Evolutionary conservation across 2,329 filamentous ascomycete genomes (phyloP), one percentile per base, ranked within the genome.

Genomic region (Botrytis fragariae): DNA sequence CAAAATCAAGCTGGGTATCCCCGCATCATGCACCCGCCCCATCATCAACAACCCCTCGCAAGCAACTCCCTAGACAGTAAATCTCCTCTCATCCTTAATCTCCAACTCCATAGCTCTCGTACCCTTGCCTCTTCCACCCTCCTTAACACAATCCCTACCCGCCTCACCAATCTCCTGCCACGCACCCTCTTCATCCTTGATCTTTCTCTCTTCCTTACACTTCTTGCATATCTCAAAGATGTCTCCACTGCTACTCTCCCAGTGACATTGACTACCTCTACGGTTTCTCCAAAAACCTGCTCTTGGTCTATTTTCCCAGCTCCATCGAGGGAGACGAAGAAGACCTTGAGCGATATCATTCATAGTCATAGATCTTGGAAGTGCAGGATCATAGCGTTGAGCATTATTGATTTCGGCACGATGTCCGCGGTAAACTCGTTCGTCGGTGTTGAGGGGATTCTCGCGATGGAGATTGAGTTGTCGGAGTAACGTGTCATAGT

Each of bases 201-300:
- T 75, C 60, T 63, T 73, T 57, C 76, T 35, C 69, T 77, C 76
- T 20, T 76, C 74, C 63, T 76, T 57, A 51, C 75, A 76, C 39
- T 74, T 77, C 37, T 73, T 73, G 45, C 75, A 77, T 32, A 76
- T 73, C 51, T 76, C 76, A 45, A 75, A 77, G 18, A 77, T 61
- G 14, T 74, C 68, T n/a, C 69, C 69, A 42, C 29, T 64, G 12
- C 69, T 51, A 32, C 57, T 64, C 42, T 51, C 69, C 57, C 69
- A 71, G 22, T 69, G 65, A 44, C 65, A 69, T 32, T 69, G 65
- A 57, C 65, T 69, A 14, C 65, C 65, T n/a, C 65, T 57, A 32
- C 65, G 65, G 25, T 32, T 57, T 45, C 12, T 42, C 62, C 60
- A 72, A 20, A 54, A 72, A 5, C 20, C 45, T 1, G 37, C 70